phyloP scores from a whole-genome alignment of 2,329 filamentous ascomycete genomes.

The Verticillium longisporum region DNA sequence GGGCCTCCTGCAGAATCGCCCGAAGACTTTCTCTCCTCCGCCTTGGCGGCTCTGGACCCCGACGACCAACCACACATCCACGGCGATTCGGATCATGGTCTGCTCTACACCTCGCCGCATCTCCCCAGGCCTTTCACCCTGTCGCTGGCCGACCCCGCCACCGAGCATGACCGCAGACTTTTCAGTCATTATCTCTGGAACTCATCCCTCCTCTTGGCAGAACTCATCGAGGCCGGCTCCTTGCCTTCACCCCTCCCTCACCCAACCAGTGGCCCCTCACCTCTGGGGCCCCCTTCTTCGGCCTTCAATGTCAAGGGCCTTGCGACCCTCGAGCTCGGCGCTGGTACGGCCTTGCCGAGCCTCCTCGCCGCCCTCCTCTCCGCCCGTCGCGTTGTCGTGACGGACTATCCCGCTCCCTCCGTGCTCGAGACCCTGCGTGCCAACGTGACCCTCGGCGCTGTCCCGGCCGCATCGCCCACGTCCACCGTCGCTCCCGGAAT shows the following conservation, averaged over 20 bases:
- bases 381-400: slow-evolving; percentile 46
- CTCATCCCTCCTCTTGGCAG: slow-evolving; percentile 47
- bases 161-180: slow-evolving; percentile 48
- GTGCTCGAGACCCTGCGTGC: slow-evolving; percentile 50
- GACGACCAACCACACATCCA: slow-evolving; percentile 62
- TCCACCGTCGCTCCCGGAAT: slow-evolving; percentile 12
- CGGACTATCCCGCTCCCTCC: slow-evolving; percentile 59
- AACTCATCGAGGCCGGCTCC: slow-evolving; percentile 45
- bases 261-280: slow-evolving; percentile 5
- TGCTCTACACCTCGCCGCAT: slow-evolving; percentile 52
- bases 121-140: slow-evolving; percentile 37
- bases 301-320: slow-evolving; percentile 43
- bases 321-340: slow-evolving; percentile 57
- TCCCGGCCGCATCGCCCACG: slow-evolving; percentile 22
- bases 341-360: slow-evolving; percentile 52
- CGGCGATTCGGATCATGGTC: slow-evolving; percentile 51
- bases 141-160: slow-evolving; percentile 38
- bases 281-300: slow-evolving; percentile 5
- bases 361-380: slow-evolving; percentile 41
- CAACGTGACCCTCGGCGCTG: slow-evolving; percentile 51
- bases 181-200: slow-evolving; percentile 75
- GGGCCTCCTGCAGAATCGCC: slow-evolving; percentile 31
- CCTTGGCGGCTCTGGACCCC: slow-evolving; percentile 59
- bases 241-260: slow-evolving; percentile 17
- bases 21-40: slow-evolving; percentile 53